These are phyloP conservation scores for Avena atlantica DNA, from an alignment of 176 grass and related monocot species.

Conservation along the genomic window DNA sequence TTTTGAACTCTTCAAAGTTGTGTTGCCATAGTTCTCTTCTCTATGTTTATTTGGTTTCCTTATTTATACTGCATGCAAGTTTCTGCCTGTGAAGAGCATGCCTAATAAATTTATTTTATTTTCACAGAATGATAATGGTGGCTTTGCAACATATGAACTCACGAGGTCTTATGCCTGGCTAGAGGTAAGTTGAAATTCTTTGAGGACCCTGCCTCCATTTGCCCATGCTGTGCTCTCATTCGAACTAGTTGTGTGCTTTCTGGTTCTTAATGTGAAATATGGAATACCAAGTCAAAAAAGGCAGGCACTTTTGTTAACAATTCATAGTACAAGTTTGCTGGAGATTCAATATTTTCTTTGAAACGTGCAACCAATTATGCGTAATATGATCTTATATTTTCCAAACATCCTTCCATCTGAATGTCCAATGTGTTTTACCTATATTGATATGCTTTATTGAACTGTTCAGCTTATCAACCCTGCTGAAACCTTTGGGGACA, in stretches of 20 bases:
- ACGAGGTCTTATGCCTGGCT: conserved; percentile 92
- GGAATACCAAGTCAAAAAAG: neutral
- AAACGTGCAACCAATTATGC: neutral
- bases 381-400: conserved; percentile 27
- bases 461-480: conserved; percentile 89
- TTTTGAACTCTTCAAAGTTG: conserved; percentile 7
- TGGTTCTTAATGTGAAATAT: conserved; percentile 21
- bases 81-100: neutral
- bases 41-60: conserved; percentile 21
- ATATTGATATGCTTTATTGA: conserved; percentile 44
- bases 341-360: neutral
- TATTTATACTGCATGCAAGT: neutral
- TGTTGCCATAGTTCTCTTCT: conserved; percentile 24
- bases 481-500: conserved; percentile 93
- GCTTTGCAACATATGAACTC: conserved; percentile 91
- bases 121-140: conserved; percentile 85
- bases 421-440: conserved; percentile 22
- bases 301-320: neutral
- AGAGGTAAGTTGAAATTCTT: conserved; percentile 65
- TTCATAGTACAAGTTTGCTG: neutral
- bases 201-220: neutral
- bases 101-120: conserved; percentile 31
- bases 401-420: neutral
- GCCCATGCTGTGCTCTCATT: neutral
- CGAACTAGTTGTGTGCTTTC: neutral